Percentiles rank a stretch among this genome's conserved stretches.
phyloP scores from a whole-genome alignment of 176 grass and related monocot genomes.

The Triticum monococcum region DNA sequence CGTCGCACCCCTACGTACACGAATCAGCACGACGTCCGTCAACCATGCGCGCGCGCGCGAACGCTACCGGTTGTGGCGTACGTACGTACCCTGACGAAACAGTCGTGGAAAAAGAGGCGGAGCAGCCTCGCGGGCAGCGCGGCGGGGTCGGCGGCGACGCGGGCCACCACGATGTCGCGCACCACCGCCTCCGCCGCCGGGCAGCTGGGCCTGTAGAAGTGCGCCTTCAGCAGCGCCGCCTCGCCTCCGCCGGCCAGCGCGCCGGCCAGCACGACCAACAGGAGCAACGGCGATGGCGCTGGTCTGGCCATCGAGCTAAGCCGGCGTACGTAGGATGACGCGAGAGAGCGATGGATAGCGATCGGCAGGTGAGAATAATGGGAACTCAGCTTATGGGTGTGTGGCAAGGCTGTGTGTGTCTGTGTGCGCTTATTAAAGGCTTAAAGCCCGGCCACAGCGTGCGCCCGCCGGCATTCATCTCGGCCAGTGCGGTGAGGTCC shows the following conservation, averaged over 20 bases:
- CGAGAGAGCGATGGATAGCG: neutral
- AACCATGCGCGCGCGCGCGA: neutral
- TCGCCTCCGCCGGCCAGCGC: neutral
- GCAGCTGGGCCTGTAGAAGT: constrained; percentile 49
- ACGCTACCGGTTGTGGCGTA: neutral
- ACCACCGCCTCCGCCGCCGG: constrained; percentile 49
- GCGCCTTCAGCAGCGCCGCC: constrained; percentile 38
- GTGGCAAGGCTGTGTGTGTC: neutral
- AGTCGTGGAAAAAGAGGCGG: constrained; percentile 84
- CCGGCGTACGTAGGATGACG: neutral
- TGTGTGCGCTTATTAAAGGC: constrained; percentile 14
- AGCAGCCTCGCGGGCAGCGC: constrained; percentile 47
- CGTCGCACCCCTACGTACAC: constrained; percentile 65
- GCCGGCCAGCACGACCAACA: neutral
- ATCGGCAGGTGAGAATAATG: neutral
- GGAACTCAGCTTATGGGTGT: neutral
- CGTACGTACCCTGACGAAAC: constrained; percentile 51
- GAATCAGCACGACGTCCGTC: neutral
- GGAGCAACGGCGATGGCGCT: neutral
- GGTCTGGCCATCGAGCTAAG: neutral
- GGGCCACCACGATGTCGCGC: constrained; percentile 43
- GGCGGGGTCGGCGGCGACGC: constrained; percentile 39
- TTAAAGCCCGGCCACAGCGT: neutral
- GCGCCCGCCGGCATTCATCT: neutral
- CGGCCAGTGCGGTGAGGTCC: neutral